A percentile compares a stretch with the other conserved stretches of the same genome.
Evolutionary conservation across 176 grass and related monocot genomes (phyloP).

Genomic region (Cenchrus fungigraminus): DNA sequence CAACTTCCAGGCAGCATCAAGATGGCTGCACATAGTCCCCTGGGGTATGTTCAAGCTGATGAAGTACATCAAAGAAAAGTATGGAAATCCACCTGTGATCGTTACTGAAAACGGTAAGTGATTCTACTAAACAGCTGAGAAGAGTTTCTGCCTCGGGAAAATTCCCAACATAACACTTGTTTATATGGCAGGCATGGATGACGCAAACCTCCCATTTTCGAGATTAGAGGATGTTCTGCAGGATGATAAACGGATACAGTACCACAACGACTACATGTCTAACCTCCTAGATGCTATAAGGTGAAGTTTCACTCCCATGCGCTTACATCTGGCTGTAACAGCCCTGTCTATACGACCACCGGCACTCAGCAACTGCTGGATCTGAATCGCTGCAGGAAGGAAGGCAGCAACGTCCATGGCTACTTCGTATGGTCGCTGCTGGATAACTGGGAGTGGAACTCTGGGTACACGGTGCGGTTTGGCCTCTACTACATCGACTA

Average conservation of each 20-base stretch:
- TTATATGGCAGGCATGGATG: slow-evolving; percentile 78
- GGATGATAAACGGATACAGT: slow-evolving; percentile 88
- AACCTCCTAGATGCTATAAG: slow-evolving; percentile 77
- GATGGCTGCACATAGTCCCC: slow-evolving; percentile 90
- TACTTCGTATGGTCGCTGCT: slow-evolving; percentile 90
- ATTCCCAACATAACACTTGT: background rate
- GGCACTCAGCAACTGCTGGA: background rate
- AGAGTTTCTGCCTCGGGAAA: background rate
- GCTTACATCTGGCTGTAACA: background rate
- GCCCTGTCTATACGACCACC: background rate
- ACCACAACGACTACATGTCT: slow-evolving; percentile 83
- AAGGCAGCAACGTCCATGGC: slow-evolving; percentile 72
- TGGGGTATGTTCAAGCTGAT: slow-evolving; percentile 82
- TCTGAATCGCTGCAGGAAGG: slow-evolving; percentile 55
- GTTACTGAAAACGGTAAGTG: slow-evolving; percentile 88
- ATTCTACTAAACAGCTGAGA: background rate
- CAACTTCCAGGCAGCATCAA: slow-evolving; percentile 70
- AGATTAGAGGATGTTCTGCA: slow-evolving; percentile 55
- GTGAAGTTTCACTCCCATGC: slow-evolving; percentile 31
- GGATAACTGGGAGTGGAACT: slow-evolving; percentile 97
- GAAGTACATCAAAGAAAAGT: slow-evolving; percentile 87
- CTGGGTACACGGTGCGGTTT: slow-evolving; percentile 83
- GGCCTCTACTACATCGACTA: slow-evolving; percentile 80
- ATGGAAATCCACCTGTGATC: slow-evolving; percentile 71
- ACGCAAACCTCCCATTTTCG: slow-evolving; percentile 59